phyloP scores from a whole-genome alignment of 768 basidiomycete genomes.

The Tylopilus rubrobrunneus region DNA sequence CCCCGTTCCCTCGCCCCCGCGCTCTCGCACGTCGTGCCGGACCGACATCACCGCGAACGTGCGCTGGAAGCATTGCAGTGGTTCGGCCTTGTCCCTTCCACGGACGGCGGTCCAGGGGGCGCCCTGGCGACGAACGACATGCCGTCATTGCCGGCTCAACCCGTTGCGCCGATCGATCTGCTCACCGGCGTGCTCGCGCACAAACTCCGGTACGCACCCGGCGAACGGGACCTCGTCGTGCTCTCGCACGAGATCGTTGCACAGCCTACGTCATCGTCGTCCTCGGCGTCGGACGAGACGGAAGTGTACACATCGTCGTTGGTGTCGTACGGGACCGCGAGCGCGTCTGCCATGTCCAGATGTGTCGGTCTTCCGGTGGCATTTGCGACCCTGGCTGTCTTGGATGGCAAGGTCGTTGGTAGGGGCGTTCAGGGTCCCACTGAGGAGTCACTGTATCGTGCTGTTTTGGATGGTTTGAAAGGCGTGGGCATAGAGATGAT shows the following conservation, averaged over 20 bases:
- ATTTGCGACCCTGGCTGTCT: conserved; percentile 67
- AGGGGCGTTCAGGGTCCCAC: conserved; percentile 72
- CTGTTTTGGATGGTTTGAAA: conserved; percentile 60
- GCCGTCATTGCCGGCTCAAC: conserved; percentile 42
- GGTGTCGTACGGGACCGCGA: conserved; percentile 53
- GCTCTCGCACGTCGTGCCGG: conserved; percentile 21
- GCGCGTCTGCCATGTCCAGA: conserved; percentile 81
- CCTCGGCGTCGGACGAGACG: conserved; percentile 20
- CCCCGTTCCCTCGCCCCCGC: conserved; percentile 33
- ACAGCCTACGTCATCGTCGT: conserved; percentile 7
- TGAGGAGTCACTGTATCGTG: conserved; percentile 53
- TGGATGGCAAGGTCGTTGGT: conserved; percentile 52
- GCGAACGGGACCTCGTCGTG: conserved; percentile 84
- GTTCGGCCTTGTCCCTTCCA: conserved; percentile 11
- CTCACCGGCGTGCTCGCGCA: conserved; percentile 70
- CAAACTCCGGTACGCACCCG: conserved; percentile 61
- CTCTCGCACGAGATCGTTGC: conserved; percentile 81
- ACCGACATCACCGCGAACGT: conserved; percentile 19
- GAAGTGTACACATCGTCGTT: conserved; percentile 67
- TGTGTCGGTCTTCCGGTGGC: conserved; percentile 89
- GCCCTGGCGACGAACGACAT: conserved; percentile 10
- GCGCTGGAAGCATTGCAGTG: conserved; percentile 45
- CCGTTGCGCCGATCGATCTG: conserved; percentile 60
- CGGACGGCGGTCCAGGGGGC: neutral
- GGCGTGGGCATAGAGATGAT: conserved; percentile 40